Conservation (phyloP, 306 rosid species). For the Quercus engelmannii region DNA sequence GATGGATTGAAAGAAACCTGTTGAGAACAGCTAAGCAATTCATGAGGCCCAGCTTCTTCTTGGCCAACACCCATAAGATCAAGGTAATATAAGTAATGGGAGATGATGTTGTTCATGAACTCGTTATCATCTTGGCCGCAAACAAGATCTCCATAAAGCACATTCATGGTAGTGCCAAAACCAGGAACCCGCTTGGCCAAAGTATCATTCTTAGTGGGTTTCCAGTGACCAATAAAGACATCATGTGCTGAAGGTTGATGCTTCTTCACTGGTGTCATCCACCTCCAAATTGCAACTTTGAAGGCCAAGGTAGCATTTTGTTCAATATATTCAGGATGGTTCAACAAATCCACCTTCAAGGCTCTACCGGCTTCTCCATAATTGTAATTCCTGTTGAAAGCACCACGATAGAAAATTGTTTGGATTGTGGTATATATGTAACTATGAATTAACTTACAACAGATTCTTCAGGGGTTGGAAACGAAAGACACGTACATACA, state of each 20-base stretch:
- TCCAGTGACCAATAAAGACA: constrained; percentile 79
- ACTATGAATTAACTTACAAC: neutral
- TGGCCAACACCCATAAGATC: constrained; percentile 10
- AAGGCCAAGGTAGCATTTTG: constrained; percentile 92
- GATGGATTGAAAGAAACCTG: constrained; percentile 57
- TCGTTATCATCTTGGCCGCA: too few relatives aligned
- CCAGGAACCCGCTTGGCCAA: constrained; percentile 67
- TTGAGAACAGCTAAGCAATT: constrained; percentile 63
- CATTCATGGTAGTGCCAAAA: constrained; percentile 91
- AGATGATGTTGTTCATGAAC: too few relatives aligned
- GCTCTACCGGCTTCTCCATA: constrained; percentile 77
- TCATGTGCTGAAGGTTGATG: constrained; percentile 20
- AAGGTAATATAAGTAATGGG: too few relatives aligned
- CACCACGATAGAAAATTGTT: constrained; percentile 13
- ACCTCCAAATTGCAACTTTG: constrained; percentile 85
- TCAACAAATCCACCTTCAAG: constrained; percentile 34
- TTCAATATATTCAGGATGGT: constrained; percentile 75
- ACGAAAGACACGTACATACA: too few relatives aligned
- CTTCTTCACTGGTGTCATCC: constrained; percentile 79
- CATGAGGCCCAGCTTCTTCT: constrained; percentile 68
- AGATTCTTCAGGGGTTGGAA: too few relatives aligned
- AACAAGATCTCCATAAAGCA: constrained; percentile 67
- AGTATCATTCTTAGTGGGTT: constrained; percentile 90
- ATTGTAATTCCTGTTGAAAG: constrained; percentile 73
- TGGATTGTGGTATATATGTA: neutral